Base-by-base conservation (phyloP, 768 basidiomycete species). In the Auriscalpium vulgare region DNA sequence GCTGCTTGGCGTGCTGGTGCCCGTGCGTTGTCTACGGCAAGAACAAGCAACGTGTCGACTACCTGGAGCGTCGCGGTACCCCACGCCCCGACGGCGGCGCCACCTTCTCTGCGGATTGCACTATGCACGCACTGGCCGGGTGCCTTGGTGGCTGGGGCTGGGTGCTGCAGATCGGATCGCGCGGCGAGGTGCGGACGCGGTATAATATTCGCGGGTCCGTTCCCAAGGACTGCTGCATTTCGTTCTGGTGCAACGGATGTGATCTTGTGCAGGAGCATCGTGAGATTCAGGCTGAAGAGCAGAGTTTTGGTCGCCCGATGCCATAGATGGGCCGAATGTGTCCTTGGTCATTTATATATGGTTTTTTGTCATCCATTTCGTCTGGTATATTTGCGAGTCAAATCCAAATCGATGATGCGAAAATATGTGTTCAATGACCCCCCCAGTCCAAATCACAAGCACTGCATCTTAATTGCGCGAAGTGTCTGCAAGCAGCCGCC, bases 1-100 rank as follows among this genome's bases (percentile, higher is more conserved):
- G 56, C 21, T 58, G 40, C 49, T 8, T 59, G 37, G 61, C 75
- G 1, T 70, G 65, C 50, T 75, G 62, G 60, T 72, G 65, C 58
- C 74, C 76, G 10, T 77, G 74, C 58, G 61, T 74, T 29, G 62
- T 69, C 9, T 73, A 74, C 53, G 70, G 67, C 16, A 61, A 71
- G 58, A 72, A 72, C 63, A 73, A 66, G 49, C 61, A 67, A 46
- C 71, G 75, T 17, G 46, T 68, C 21, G 60, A 65, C 4, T 67
- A 75, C 51, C 70, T 76, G 43, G 46, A 67, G 13, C 49, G 55
- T 14, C 56, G 65, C 4, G 71, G 69, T 10, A 53, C 60, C 3
- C 68, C 72, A 10, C 71, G 75, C 57, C 75, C 76, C 14, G 65
- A 72, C 7, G 17, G 47, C 6, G 47, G 47, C n/a, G 23, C 14